Percentiles rank a stretch among this genome's conserved stretches.
Conservation (phyloP, 257 asterid species). For the Scutellaria baicalensis region DNA sequence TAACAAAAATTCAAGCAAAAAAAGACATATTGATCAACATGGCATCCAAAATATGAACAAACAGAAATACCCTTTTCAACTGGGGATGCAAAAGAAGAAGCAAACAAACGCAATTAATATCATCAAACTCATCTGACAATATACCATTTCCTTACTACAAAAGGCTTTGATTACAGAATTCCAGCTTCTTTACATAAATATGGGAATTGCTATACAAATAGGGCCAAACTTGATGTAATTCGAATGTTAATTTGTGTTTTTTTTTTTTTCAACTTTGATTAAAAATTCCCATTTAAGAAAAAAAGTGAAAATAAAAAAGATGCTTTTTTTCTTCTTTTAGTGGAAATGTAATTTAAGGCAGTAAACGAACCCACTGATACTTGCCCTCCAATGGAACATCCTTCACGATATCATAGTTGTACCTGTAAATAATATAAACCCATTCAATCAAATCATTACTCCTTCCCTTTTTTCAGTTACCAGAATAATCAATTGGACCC, state of each 20-base stretch:
- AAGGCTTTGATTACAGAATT: constrained; percentile 19
- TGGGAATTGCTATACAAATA: constrained; percentile 41
- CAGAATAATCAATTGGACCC: constrained; percentile 23
- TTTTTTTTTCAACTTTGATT: constrained; percentile 2
- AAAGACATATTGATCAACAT: constrained; percentile 18
- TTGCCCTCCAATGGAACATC: constrained; percentile 81
- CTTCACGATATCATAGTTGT: constrained; percentile 71
- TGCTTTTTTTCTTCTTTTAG: constrained; percentile 25
- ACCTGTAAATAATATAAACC: constrained; percentile 45
- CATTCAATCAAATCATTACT: constrained; percentile 30
- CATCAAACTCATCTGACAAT: constrained; percentile 26
- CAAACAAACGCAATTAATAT: constrained; percentile 17
- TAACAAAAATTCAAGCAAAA: too few species aligned
- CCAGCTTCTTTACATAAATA: constrained; percentile 39
- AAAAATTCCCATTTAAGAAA: constrained; percentile 17
- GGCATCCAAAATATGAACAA: constrained; percentile 25
- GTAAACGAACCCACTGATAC: constrained; percentile 75
- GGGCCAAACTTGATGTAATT: constrained; percentile 19
- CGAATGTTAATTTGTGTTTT: constrained; percentile 13
- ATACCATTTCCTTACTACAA: background rate
- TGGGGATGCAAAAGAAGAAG: constrained; percentile 11
- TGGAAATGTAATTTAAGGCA: constrained; percentile 29
- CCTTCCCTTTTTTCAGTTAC: constrained; percentile 23
- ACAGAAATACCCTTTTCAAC: constrained; percentile 35
- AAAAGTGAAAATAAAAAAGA: constrained; percentile 9